phyloP scores from a whole-genome alignment of 2,329 filamentous ascomycete species.

The Cladosporium oxysporum region DNA sequence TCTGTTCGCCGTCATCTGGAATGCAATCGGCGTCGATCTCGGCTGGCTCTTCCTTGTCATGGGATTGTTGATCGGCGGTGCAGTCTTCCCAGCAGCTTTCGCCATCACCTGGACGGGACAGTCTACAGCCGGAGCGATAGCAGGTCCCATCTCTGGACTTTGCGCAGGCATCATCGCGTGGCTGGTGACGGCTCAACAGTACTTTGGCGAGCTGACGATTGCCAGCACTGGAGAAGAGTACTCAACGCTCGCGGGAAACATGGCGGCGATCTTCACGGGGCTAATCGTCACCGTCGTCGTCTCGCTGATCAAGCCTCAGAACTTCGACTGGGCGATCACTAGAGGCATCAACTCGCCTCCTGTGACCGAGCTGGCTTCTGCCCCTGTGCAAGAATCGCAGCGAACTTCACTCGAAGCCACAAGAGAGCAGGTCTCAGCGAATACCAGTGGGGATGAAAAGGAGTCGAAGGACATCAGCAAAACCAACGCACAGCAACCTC shows the following conservation, averaged over 20 bases:
- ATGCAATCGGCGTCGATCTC: conserved; percentile 41
- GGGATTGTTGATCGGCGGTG: conserved; percentile 46
- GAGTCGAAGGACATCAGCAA: background rate
- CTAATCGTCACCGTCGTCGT: conserved; percentile 42
- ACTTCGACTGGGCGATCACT: conserved; percentile 45
- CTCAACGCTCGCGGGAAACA: conserved; percentile 43
- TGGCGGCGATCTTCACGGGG: conserved; percentile 45
- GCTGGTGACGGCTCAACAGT: conserved; percentile 40
- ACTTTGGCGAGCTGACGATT: conserved; percentile 44
- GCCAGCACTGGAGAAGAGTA: conserved; percentile 42
- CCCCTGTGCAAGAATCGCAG: background rate
- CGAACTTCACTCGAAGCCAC: conserved; percentile 22
- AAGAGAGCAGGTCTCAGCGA: background rate
- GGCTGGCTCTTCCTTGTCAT: conserved; percentile 44
- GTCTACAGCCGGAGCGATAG: conserved; percentile 47
- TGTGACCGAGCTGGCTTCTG: conserved; percentile 4
- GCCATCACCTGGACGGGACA: conserved; percentile 50
- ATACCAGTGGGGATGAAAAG: background rate
- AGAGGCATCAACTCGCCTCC: conserved; percentile 39
- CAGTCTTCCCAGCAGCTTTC: conserved; percentile 48
- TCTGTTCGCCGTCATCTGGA: conserved; percentile 39
- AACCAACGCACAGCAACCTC: background rate
- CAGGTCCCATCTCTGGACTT: conserved; percentile 50
- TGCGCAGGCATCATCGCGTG: conserved; percentile 47
- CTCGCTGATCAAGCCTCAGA: conserved; percentile 41